phyloP scores from a whole-genome alignment of 129 eudicot species.

The sunflower (Helianthus annuus) region DNA sequence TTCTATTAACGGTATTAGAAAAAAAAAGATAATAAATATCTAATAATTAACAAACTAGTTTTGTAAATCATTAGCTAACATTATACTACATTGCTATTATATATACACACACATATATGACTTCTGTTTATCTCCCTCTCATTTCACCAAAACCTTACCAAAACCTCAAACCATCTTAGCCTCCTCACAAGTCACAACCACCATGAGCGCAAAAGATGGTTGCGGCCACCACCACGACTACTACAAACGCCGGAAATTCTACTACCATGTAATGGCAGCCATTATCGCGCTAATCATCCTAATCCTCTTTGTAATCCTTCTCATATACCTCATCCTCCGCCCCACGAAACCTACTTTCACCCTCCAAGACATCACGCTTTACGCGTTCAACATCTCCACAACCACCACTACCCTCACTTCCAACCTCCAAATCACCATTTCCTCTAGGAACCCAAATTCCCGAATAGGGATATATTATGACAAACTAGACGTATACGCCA shows the following conservation, averaged over 20 bases:
- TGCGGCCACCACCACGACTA: slow-evolving; percentile 58
- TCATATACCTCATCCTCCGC: slow-evolving; percentile 62
- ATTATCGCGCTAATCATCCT: slow-evolving; percentile 26
- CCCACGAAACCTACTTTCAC: slow-evolving; percentile 73
- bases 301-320: slow-evolving; percentile 46
- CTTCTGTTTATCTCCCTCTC: background rate
- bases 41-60: background rate
- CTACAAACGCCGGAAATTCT: slow-evolving; percentile 23
- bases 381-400: slow-evolving; percentile 57
- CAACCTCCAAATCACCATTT: slow-evolving; percentile 62
- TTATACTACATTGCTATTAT: background rate
- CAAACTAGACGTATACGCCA: slow-evolving; percentile 46
- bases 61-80: background rate
- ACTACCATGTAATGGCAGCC: slow-evolving; percentile 36
- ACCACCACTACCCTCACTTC: slow-evolving; percentile 51
- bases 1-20: background rate
- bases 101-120: background rate
- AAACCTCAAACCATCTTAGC: slow-evolving; percentile 6
- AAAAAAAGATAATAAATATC: background rate
- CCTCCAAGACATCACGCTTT: slow-evolving; percentile 71
- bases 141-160: slow-evolving; percentile 15
- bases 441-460: slow-evolving; percentile 66
- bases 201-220: slow-evolving; percentile 47
- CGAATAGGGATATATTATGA: slow-evolving; percentile 67
- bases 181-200: slow-evolving; percentile 9